Base-by-base conservation (phyloP, 73 alveolate species). In the Paramecium sexaurelia region DNA sequence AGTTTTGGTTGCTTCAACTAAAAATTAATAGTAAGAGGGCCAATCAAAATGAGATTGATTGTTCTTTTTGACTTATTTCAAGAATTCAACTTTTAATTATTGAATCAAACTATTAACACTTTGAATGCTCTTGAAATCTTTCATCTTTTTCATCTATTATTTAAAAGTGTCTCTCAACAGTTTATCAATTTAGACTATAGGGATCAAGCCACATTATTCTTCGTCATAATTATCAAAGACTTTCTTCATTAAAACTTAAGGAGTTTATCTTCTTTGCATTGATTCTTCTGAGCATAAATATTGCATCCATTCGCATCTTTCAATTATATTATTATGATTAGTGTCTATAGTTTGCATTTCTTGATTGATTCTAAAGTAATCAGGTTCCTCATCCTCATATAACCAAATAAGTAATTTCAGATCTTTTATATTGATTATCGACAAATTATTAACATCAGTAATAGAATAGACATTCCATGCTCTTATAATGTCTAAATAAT, bases 391-490 rank as follows among this genome's bases (percentile, higher is more conserved):
- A 2, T 75, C 45, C 37, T 36, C 71, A 75, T 75, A 75, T 9
- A 36, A 22, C 67, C 68, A 75, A 8, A 75, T 7, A 10, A 75
- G 45, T 40, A 36, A 36, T 75, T 75, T 36, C 3, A 78, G 55
- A 36, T 78, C 93, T 37, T 86, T 33, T 15, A 71, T 71, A 41
- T 57, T 68, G 13, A 88, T 26, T 5, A 56, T 61, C 9, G 73
- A 56, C 26, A 68, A 56, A 39, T 88, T 7, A 88, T 88, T 88
- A 0, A 88, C 91, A 88, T 88, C 94, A 20, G 91, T 51, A 20
- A 82, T 82, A 27, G 91, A 68, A 68, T 68, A 88, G 0, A 84
- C 94, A 88, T 82, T 68, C 94, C 94, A 88, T 7, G 94, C 89
- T 43, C 90, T 88, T 41, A 88, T 88, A 1, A 88, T 82, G 37